Percentiles rank a stretch among this genome's conserved stretches.
Conservation (phyloP, 2,329 filamentous ascomycete species). For the Neopestalotiopsis sp. region DNA sequence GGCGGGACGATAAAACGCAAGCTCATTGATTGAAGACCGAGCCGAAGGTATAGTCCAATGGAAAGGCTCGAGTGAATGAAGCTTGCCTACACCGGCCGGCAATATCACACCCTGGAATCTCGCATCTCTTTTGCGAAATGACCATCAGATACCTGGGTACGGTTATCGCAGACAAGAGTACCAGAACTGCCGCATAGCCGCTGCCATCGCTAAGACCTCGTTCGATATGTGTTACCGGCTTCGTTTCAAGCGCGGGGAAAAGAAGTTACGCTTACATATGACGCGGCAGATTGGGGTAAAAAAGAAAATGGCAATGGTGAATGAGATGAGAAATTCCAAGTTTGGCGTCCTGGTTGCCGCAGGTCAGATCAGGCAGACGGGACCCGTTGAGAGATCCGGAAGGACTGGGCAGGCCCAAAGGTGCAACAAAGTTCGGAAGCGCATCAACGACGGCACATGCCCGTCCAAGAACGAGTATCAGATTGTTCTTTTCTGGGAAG, state of each 20-base stretch:
- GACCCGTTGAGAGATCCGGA: not conserved
- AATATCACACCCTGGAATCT: not conserved
- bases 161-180: not conserved
- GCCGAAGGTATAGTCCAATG: not conserved
- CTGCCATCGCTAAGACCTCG: not conserved
- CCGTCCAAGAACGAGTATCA: not conserved
- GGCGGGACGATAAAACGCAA: not conserved
- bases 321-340: not conserved
- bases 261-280: not conserved
- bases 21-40: not conserved
- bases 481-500: not conserved
- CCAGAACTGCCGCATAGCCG: not conserved
- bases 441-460: not conserved
- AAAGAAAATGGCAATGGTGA: not conserved
- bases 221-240: not conserved
- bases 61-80: not conserved
- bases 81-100: not conserved
- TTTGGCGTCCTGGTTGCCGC: not conserved
- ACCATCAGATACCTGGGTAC: not conserved
- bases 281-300: not conserved
- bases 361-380: not conserved
- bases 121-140: not conserved
- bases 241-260: not conserved
- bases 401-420: not conserved
- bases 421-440: not conserved